Percentiles rank a stretch among this genome's conserved stretches.
Evolutionary conservation across 2,329 filamentous ascomycete genomes (phyloP).

Genomic region (Talaromyces rugulosus): DNA sequence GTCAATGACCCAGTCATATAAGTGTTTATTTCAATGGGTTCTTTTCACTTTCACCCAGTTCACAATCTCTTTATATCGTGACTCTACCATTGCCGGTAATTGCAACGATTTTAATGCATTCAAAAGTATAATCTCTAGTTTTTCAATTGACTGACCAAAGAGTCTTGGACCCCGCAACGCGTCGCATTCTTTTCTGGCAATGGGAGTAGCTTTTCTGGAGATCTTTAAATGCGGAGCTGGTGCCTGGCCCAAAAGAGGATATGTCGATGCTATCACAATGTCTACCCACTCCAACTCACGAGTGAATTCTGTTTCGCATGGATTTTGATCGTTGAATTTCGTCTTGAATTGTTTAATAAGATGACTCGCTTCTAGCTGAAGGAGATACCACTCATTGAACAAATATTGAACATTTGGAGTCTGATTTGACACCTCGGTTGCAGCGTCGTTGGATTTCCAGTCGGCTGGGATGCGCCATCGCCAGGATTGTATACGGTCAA

Average conservation of each 20-base stretch:
- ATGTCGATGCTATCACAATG: slow-evolving; percentile 1
- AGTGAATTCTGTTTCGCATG: not conserved
- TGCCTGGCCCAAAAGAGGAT: not conserved
- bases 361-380: not conserved
- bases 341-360: slow-evolving; percentile 1
- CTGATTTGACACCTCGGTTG: not conserved
- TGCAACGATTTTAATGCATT: slow-evolving; percentile 1
- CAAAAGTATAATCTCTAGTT: slow-evolving; percentile 2
- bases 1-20: not conserved
- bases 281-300: slow-evolving; percentile 5
- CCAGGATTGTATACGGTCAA: slow-evolving; percentile 1
- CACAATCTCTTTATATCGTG: not conserved
- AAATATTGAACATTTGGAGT: not conserved
- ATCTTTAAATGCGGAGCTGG: not conserved
- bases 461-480: not conserved
- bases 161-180: not conserved
- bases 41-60: not conserved
- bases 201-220: not conserved
- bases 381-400: slow-evolving; percentile 8
- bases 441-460: not conserved
- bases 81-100: not conserved
- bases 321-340: not conserved
- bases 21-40: not conserved
- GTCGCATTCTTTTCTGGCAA: not conserved
- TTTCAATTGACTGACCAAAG: not conserved